Conservation (phyloP, 345 rosid species). For the Syzygium aqueum region DNA sequence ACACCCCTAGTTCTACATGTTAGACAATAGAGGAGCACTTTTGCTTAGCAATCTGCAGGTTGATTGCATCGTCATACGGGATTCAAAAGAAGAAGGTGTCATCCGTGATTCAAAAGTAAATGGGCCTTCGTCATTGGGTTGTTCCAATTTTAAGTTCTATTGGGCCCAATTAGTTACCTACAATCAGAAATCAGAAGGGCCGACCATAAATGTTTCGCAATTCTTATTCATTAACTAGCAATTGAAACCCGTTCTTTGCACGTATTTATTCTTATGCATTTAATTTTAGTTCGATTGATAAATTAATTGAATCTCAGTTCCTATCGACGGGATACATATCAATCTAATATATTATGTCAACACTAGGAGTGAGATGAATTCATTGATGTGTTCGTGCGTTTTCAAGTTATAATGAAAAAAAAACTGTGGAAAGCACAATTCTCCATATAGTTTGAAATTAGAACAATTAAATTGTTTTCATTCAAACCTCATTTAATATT, state of each 20-base stretch:
- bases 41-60: neutral
- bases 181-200: neutral
- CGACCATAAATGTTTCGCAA: neutral
- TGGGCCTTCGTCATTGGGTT: neutral
- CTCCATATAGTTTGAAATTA: neutral
- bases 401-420: neutral
- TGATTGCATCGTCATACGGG: neutral
- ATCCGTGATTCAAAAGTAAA: neutral
- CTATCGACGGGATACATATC: neutral
- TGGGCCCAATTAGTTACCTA: neutral
- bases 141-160: neutral
- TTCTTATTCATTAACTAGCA: neutral
- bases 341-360: neutral
- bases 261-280: neutral
- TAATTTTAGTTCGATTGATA: neutral
- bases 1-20: neutral
- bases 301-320: neutral
- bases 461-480: neutral
- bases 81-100: neutral
- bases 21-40: neutral
- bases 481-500: neutral
- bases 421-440: neutral
- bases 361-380: neutral
- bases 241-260: neutral
- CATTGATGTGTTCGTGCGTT: neutral